Base-by-base conservation (phyloP, 345 rosid genomes). In the Salix koriyanagi region DNA sequence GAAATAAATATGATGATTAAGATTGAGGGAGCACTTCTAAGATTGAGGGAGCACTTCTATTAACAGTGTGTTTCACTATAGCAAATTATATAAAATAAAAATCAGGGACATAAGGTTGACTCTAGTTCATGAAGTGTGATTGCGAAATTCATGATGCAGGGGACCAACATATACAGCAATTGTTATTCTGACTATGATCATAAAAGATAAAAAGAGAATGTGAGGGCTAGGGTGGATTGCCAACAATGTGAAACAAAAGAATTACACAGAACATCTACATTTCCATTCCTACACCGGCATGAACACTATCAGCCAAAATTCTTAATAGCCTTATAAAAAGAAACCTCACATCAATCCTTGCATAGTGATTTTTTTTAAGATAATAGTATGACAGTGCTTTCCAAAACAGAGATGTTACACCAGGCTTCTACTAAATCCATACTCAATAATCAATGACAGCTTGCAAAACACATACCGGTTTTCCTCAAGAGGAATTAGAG, bases 401-500 rank as follows among this genome's bases (percentile, higher is more conserved):
- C 62, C 62, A 3, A 58, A 58, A 58, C 28, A 58, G 14, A 58
- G 62, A 56, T 3, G 62, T 34, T 23, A 71, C 50, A 30, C 34
- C 56, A 54, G 32, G 75, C 39, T 52, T 71, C 41, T 26, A 15
- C 28, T 44, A 71, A 25, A 56, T 48, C 16, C 65, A 42, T 8
- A 28, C n/a, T 60, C 69, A 76, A 42, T 62, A 21, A 48, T 14
- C 70, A 76, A 76, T n/a, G 77, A 68, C 70, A 60, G 8, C 44
- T 36, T 72, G 67, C 65, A 78, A 72, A n/a, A 75, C 30, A 65
- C 75, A 77, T 82, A 93, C 99, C 99, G 81, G 79, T 93, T 91
- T 86, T 96, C 99, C 85, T 96, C 98, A 14, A 96, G 96, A 76
- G 99, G 98, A 28, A 82, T 91, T 69, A 72, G 79, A 80, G 97